A percentile compares a stretch with the other conserved stretches of the same genome.
Conservation (phyloP, 768 basidiomycete genomes). For the Gloeopeniophorella convolvens region DNA sequence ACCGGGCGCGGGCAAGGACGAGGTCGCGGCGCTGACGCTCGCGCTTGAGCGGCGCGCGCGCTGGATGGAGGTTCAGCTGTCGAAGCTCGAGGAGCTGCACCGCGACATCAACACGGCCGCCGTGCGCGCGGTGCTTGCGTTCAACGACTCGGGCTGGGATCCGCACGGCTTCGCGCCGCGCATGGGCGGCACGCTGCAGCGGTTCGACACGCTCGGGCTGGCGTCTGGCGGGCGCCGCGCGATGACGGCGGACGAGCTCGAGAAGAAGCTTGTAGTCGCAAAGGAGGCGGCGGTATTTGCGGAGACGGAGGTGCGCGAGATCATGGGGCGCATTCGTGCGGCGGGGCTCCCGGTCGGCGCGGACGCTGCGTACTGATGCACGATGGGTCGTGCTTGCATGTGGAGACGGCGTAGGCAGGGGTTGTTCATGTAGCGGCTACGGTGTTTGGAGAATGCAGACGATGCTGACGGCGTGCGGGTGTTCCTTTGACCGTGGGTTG, state of each 20-base stretch:
- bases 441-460: too few species aligned
- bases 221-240: constrained; percentile 36
- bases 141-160: constrained; percentile 87
- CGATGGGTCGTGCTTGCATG: too few species aligned
- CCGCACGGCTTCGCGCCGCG: constrained; percentile 60
- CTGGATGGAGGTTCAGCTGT: constrained; percentile 90
- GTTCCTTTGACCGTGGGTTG: too few species aligned
- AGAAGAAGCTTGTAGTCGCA: constrained; percentile 63
- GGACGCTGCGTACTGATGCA: constrained; percentile 15
- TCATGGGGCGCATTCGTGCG: constrained; percentile 61
- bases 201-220: constrained; percentile 59
- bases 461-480: too few species aligned
- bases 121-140: constrained; percentile 71
- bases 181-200: constrained; percentile 56
- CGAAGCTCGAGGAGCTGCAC: constrained; percentile 83
- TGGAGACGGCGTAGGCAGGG: too few species aligned
- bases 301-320: constrained; percentile 67
- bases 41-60: constrained; percentile 84
- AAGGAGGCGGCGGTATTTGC: constrained; percentile 66
- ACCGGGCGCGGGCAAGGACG: constrained; percentile 60
- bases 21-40: constrained; percentile 76
- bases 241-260: constrained; percentile 68
- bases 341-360: constrained; percentile 36
- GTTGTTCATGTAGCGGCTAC: too few species aligned
- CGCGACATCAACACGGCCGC: constrained; percentile 88